Percentiles rank a stretch among this genome's conserved stretches.
phyloP scores from a whole-genome alignment of 1,284 basidiomycete genomes.

The Cryptococcus hybrid region DNA sequence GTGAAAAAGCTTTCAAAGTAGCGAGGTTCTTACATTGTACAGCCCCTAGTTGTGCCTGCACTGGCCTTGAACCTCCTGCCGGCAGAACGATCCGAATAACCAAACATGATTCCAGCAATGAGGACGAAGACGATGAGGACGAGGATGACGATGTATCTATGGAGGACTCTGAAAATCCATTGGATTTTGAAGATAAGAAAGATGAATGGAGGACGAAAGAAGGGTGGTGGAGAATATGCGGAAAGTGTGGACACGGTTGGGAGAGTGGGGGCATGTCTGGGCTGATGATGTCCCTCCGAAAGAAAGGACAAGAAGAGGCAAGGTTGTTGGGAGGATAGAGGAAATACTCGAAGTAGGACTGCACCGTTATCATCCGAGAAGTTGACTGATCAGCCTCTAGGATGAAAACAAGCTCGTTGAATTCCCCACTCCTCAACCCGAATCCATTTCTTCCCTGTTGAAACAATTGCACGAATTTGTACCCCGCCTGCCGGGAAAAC shows the following conservation, averaged over 20 bases:
- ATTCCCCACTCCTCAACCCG: conserved; percentile 71
- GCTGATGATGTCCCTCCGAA: conserved; percentile 37
- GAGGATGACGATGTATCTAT: conserved; percentile 20
- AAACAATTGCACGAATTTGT: conserved; percentile 62
- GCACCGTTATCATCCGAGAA: not conserved
- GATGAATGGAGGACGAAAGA: conserved; percentile 32
- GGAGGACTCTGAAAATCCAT: conserved; percentile 17
- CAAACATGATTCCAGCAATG: conserved; percentile 18
- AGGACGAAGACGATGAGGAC: conserved; percentile 18
- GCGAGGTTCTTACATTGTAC: conserved; percentile 44
- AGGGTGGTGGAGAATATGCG: conserved; percentile 64
- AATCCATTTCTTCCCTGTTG: conserved; percentile 61
- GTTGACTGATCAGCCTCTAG: conserved; percentile 50
- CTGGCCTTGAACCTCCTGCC: conserved; percentile 64
- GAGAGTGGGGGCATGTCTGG: conserved; percentile 63
- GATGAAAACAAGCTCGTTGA: conserved; percentile 69
- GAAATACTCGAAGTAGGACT: conserved; percentile 72
- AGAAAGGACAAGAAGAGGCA: conserved; percentile 59
- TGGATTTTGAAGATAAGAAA: conserved; percentile 19
- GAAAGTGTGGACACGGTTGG: conserved; percentile 68
- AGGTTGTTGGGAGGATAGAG: conserved; percentile 77
- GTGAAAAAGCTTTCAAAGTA: conserved; percentile 44
- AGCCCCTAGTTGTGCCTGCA: conserved; percentile 53
- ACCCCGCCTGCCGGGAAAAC: conserved; percentile 36
- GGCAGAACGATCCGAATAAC: conserved; percentile 7